A percentile compares a stretch with the other conserved stretches of the same genome.
Evolutionary conservation across 331 rosid species (phyloP).

Genomic region (Dryas integrifolia): DNA sequence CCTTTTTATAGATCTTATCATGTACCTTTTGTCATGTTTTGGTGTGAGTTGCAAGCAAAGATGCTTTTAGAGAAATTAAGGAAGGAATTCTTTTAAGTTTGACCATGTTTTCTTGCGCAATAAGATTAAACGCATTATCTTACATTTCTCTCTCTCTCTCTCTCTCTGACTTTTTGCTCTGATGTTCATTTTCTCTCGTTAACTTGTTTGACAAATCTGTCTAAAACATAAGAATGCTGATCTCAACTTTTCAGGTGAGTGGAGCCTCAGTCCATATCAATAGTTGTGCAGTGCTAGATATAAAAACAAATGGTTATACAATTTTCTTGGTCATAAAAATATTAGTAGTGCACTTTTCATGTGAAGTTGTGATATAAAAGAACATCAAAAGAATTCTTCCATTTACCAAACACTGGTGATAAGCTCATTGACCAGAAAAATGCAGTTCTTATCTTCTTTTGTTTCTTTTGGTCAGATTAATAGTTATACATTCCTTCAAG

Average conservation of each 20-base stretch:
- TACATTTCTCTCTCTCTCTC: too few species aligned
- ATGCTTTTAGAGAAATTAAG: not conserved
- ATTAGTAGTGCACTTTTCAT: not conserved
- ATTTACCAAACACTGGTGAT: not conserved
- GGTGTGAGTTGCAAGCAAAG: not conserved
- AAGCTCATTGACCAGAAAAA: not conserved
- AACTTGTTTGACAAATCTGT: not conserved
- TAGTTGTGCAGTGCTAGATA: not conserved
- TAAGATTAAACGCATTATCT: too few species aligned
- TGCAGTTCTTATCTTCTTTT: not conserved
- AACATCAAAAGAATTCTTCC: too few species aligned
- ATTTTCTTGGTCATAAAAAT: not conserved
- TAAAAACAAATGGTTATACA: not conserved
- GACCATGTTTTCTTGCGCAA: not conserved
- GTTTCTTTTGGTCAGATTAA: too few species aligned
- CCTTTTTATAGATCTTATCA: conserved; percentile 3
- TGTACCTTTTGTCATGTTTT: not conserved
- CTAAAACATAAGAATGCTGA: too few species aligned
- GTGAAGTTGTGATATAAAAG: not conserved
- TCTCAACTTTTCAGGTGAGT: not conserved
- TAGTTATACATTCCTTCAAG: too few species aligned
- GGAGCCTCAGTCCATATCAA: not conserved
- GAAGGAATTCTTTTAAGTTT: not conserved
- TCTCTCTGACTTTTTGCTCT: too few species aligned
- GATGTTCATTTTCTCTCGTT: too few species aligned